Evolutionary conservation across 176 grass and related monocot species (phyloP).

Genomic region (Aegilops umbellulata): DNA sequence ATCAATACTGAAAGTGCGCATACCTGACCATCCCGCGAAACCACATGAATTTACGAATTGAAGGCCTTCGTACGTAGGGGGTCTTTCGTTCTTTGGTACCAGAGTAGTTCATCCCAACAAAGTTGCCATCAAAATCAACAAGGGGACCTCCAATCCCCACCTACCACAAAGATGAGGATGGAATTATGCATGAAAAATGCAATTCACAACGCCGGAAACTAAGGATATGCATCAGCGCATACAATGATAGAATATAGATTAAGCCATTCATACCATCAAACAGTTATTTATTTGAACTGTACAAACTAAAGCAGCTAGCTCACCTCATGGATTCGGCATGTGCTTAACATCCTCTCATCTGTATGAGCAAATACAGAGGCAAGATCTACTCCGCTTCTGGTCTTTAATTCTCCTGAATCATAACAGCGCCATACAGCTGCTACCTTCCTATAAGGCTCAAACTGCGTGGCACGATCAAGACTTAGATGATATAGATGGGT

Average conservation of each 20-base stretch:
- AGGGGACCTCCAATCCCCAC: not conserved
- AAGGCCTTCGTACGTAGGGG: not conserved
- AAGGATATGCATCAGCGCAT: not conserved
- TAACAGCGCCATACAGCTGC: not conserved
- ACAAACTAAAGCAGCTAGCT: conserved; percentile 5
- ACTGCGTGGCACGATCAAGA: not conserved
- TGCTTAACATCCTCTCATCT: not conserved
- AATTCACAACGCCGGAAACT: not conserved
- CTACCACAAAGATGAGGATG: not conserved
- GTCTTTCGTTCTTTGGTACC: not conserved
- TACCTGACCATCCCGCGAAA: not conserved
- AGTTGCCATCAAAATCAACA: not conserved
- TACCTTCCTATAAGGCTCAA: conserved; percentile 8
- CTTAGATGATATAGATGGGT: not conserved
- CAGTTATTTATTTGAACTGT: not conserved
- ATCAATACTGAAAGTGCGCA: not conserved
- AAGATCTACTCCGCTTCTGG: not conserved
- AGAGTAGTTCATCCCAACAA: conserved; percentile 3
- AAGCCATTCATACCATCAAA: not conserved
- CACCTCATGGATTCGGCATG: not conserved
- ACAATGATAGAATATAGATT: not conserved
- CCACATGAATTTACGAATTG: not conserved
- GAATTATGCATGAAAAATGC: not conserved
- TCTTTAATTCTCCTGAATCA: not conserved
- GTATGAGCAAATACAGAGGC: not conserved